Conservation (phyloP, 2,329 filamentous ascomycete species). For the Parafenestella ontariensis region DNA sequence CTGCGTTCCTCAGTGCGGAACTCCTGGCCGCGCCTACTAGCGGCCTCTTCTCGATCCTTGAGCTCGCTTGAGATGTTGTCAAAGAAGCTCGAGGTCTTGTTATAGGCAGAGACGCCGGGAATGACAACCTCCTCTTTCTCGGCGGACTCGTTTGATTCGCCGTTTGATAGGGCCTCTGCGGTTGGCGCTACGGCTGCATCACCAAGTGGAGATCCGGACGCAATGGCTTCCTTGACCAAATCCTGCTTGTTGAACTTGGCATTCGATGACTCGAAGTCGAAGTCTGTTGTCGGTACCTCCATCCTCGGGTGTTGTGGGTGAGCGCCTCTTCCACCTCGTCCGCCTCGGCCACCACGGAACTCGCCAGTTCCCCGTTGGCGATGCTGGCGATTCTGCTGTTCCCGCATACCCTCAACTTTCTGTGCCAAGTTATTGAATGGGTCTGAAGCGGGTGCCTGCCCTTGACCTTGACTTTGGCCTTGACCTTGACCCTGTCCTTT, state of each 20-base stretch:
- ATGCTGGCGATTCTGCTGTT: slow-evolving; percentile 61
- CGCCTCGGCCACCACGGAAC: slow-evolving; percentile 56
- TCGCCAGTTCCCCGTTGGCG: slow-evolving; percentile 55
- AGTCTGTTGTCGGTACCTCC: slow-evolving; percentile 89
- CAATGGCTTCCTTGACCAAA: slow-evolving; percentile 86
- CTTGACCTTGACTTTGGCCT: slow-evolving; percentile 23
- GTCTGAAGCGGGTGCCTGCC: slow-evolving; percentile 34
- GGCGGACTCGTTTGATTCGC: slow-evolving; percentile 39
- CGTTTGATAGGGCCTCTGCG: slow-evolving; percentile 49
- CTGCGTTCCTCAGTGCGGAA: slow-evolving; percentile 93
- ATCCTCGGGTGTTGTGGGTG: slow-evolving; percentile 65
- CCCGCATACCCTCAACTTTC: slow-evolving; percentile 80
- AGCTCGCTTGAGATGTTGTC: slow-evolving; percentile 97
- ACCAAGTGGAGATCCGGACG: slow-evolving; percentile 72
- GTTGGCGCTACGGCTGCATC: slow-evolving; percentile 48
- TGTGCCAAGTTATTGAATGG: slow-evolving; percentile 75
- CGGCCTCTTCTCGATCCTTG: slow-evolving; percentile 82
- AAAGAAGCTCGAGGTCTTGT: slow-evolving; percentile 91
- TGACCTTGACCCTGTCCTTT: slow-evolving; percentile 23
- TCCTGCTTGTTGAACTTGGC: slow-evolving; percentile 91
- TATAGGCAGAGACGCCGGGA: slow-evolving; percentile 67
- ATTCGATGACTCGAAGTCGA: slow-evolving; percentile 86
- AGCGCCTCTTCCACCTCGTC: slow-evolving; percentile 54
- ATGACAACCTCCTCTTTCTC: slow-evolving; percentile 57
- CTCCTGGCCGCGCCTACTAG: slow-evolving; percentile 72